Conservation (phyloP, 352 stramenopile species). For the Elongisporangium anandrum region DNA sequence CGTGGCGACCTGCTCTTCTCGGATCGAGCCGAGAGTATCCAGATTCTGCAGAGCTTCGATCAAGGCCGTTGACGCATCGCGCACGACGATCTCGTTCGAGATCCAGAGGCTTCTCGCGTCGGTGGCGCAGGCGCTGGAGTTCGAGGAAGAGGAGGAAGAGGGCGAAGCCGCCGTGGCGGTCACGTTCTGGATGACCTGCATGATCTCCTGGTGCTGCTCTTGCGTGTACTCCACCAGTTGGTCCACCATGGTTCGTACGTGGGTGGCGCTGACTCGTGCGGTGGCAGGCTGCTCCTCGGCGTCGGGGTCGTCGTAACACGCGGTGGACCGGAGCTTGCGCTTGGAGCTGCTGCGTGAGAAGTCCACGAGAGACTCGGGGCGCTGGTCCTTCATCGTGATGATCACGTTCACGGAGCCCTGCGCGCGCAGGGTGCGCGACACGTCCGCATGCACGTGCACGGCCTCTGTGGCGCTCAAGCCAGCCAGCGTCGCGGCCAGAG, state of each 20-base stretch:
- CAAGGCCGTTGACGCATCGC: conserved; percentile 24
- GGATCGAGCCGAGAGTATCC: conserved; percentile 22
- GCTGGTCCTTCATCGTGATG: not conserved
- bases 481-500: not conserved
- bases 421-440: not conserved
- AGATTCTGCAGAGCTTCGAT: conserved; percentile 26
- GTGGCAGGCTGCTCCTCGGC: not conserved
- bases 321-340: not conserved
- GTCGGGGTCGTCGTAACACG: not conserved
- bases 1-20: conserved; percentile 15
- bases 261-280: not conserved
- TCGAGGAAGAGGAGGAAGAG: not conserved
- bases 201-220: not conserved
- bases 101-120: conserved; percentile 38
- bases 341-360: not conserved
- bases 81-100: conserved; percentile 39
- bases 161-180: not conserved
- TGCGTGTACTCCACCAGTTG: not conserved
- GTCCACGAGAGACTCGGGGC: not conserved
- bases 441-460: not conserved
- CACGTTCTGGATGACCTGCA: not conserved
- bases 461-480: not conserved
- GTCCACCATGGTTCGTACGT: not conserved
- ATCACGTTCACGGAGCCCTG: not conserved
- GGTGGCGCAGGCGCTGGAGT: not conserved